phyloP scores from a whole-genome alignment of 768 basidiomycete species.

The Leccinum incarnatum region DNA sequence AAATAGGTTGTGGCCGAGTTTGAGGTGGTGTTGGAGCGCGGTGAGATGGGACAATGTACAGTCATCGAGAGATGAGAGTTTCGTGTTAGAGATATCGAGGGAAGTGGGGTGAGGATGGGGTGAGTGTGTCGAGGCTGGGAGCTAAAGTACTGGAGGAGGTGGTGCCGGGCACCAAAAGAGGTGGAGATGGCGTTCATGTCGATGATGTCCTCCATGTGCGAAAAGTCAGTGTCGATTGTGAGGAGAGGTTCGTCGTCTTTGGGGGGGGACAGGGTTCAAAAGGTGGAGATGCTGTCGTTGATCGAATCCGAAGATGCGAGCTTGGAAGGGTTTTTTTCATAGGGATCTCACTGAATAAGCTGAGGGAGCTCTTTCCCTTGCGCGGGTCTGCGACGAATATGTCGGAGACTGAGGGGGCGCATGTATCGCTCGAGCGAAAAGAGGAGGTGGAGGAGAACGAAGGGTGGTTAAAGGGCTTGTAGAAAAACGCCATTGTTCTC shows the following conservation, averaged over 20 bases:
- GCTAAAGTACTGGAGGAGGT: too few species aligned
- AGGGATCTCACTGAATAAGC: constrained; percentile 38
- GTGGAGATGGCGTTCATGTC: constrained; percentile 32
- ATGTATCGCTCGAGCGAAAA: constrained; percentile 29
- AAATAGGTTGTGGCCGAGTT: too few species aligned
- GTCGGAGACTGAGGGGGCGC: constrained; percentile 32
- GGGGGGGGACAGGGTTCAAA: constrained; percentile 6
- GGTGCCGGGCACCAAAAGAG: background rate
- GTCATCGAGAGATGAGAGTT: too few species aligned
- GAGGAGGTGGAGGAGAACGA: constrained; percentile 33
- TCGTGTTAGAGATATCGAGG: too few species aligned
- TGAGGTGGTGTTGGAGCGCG: too few species aligned
- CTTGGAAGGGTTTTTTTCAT: constrained; percentile 38
- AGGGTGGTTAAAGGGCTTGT: constrained; percentile 30
- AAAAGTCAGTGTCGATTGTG: constrained; percentile 31
- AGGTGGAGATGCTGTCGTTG: constrained; percentile 27
- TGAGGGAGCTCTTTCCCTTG: constrained; percentile 49
- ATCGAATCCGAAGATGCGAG: constrained; percentile 35
- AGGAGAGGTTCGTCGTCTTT: constrained; percentile 19
- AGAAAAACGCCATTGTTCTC: constrained; percentile 24
- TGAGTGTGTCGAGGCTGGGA: too few species aligned
- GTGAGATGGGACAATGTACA: too few species aligned
- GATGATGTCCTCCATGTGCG: constrained; percentile 82
- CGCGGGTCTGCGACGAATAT: constrained; percentile 37
- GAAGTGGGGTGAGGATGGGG: too few species aligned